Evolutionary conservation across 2,329 filamentous ascomycete genomes (phyloP), one percentile per base, ranked within the genome.

Genomic region (Talaromyces sp.): DNA sequence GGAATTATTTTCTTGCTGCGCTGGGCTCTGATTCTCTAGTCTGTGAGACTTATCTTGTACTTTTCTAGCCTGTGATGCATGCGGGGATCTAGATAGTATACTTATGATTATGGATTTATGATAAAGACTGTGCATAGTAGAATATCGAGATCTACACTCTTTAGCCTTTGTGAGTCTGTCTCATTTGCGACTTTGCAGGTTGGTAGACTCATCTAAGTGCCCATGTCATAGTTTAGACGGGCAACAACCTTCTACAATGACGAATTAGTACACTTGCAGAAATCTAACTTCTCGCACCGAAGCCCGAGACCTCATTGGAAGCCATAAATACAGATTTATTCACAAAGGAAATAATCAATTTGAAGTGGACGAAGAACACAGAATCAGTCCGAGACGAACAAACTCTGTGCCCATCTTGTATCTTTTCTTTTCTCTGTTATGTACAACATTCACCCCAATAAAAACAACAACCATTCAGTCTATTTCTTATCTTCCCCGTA

Each of bases 291-390:
- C 16, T 16, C 13, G 2, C 13, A 50, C 7, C 24, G 13, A 7
- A 50, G 35, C 2, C 24, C 13, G 1, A 7, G 11, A 11, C 5
- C n/a, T 3, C 19, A 11, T 22, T 22, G n/a, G 43, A 35, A 52
- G 49, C 14, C 22, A 54, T 16, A 33, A 9, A 9, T 4, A 54
- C 27, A n/a, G 5, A 6, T 11, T 24, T 56, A 24, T 37, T 7
- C 16, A 63, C 41, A 57, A 59, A 63, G 27, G 61, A 57, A 41
- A 63, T 33, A 33, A 47, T 62, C 47, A 43, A 62, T 62, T 50
- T 43, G 60, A 54, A 16, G 47, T 54, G 47, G 60, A 62, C 47
- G 47, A 62, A n/a, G 16, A n/a, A 31, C 52, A 61, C 59, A 61
- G 59, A 39, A 27, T 22, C 45, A 9, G 10, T 37, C 11, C 7